Conservation (phyloP, 1,139 yeast genomes). For the Blastobotrys arbuscula region DNA sequence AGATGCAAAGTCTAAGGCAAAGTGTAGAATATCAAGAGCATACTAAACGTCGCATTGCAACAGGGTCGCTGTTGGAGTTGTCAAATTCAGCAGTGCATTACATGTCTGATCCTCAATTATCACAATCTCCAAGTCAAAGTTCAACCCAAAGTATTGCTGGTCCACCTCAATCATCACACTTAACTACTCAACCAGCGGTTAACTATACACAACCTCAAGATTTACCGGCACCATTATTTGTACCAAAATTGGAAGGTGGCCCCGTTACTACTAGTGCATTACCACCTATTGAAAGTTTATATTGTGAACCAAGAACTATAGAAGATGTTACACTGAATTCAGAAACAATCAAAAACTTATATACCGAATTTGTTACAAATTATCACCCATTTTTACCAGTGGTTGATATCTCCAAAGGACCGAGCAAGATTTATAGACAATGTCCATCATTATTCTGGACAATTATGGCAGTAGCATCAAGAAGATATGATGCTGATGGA, state of each 20-base stretch:
- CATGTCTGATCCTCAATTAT: conserved; percentile 14
- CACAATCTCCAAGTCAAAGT: too few relatives aligned
- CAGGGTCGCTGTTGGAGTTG: conserved; percentile 19
- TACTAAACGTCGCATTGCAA: conserved; percentile 17
- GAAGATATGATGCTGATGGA: conserved; percentile 47
- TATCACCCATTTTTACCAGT: conserved; percentile 87
- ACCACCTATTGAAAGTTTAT: conserved; percentile 15
- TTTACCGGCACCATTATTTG: conserved; percentile 21
- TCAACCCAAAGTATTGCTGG: background rate
- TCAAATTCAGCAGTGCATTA: conserved; percentile 5
- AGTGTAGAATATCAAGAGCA: conserved; percentile 40
- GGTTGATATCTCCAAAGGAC: conserved; percentile 75
- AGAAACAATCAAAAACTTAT: conserved; percentile 59
- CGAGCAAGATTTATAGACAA: conserved; percentile 66
- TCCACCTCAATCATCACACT: background rate
- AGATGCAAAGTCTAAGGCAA: conserved; percentile 61
- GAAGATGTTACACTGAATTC: conserved; percentile 60
- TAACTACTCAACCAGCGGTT: background rate
- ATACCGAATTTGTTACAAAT: conserved; percentile 58
- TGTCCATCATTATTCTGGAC: conserved; percentile 96
- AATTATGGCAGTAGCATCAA: conserved; percentile 72
- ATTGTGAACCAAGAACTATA: conserved; percentile 60
- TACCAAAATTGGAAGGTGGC: conserved; percentile 10
- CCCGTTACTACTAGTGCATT: conserved; percentile 6
- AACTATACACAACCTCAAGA: conserved; percentile 7